Conservation (phyloP, 495 filamentous ascomycete genomes). For the Saxophila tyrrhenica region DNA sequence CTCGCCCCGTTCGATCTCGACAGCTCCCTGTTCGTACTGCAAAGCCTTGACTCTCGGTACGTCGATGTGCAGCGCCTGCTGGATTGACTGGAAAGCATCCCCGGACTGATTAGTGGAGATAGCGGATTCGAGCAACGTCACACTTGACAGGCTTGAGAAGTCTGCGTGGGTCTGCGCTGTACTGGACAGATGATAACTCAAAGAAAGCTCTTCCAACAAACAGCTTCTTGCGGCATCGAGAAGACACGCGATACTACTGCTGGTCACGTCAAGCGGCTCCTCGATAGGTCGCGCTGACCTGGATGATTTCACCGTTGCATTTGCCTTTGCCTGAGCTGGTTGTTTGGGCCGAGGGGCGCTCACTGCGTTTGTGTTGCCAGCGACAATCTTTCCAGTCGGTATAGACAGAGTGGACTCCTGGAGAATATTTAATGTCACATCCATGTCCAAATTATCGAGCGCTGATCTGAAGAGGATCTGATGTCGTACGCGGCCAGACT, state of each 20-base stretch:
- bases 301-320: too few relatives aligned
- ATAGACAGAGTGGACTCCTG: constrained; percentile 84
- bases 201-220: neutral
- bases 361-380: neutral
- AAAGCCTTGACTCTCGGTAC: constrained; percentile 1
- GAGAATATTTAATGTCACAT: constrained; percentile 78
- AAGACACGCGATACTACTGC: neutral
- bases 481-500: constrained; percentile 33
- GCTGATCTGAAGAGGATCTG: constrained; percentile 47
- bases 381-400: too few relatives aligned
- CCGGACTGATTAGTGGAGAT: constrained; percentile 52
- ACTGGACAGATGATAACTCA: neutral
- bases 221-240: neutral
- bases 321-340: neutral
- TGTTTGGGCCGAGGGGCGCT: neutral
- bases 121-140: constrained; percentile 26
- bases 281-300: too few relatives aligned
- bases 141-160: neutral
- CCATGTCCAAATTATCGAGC: constrained; percentile 55
- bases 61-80: neutral
- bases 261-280: too few relatives aligned
- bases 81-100: neutral
- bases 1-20: constrained; percentile 42
- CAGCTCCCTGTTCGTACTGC: constrained; percentile 16
- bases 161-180: neutral